These are phyloP conservation scores for Mallotus japonicus DNA, from an alignment of 441 rosid genomes.

Conservation along the genomic window DNA sequence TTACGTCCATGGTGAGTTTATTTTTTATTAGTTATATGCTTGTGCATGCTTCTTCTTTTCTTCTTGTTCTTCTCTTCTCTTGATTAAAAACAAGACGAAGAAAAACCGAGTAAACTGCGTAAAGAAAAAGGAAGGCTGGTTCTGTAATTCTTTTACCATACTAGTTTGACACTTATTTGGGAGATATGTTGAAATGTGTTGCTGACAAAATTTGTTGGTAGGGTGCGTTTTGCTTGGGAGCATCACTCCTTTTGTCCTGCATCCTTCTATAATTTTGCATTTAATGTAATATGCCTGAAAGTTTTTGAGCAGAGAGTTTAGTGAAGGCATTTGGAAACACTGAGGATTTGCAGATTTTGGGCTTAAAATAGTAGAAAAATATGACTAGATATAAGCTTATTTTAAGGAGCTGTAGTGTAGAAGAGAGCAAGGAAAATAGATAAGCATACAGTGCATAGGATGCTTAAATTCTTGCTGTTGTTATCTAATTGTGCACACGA, in stretches of 20 bases:
- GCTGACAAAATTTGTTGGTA: background rate
- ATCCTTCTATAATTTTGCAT: background rate
- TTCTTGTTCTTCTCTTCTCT: background rate
- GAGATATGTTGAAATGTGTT: background rate
- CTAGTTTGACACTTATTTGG: background rate
- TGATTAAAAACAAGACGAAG: background rate
- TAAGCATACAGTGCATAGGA: too few relatives aligned
- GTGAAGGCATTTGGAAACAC: background rate
- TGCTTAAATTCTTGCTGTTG: too few relatives aligned
- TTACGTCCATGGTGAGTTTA: constrained; percentile 80
- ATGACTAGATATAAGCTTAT: too few relatives aligned
- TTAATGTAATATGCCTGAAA: background rate
- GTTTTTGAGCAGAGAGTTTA: background rate
- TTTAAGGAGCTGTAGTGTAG: too few relatives aligned
- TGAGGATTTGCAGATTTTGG: background rate
- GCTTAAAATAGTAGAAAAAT: too few relatives aligned
- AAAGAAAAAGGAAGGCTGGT: background rate
- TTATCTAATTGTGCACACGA: too few relatives aligned
- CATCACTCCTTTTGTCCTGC: background rate
- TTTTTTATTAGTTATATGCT: background rate
- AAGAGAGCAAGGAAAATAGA: too few relatives aligned
- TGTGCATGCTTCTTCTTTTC: background rate
- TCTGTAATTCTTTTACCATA: background rate
- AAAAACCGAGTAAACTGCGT: background rate
- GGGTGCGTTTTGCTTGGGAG: too few relatives aligned